Evolutionary conservation across 1,284 basidiomycete species (phyloP).

Genomic region (Ceratobasidium sp.): DNA sequence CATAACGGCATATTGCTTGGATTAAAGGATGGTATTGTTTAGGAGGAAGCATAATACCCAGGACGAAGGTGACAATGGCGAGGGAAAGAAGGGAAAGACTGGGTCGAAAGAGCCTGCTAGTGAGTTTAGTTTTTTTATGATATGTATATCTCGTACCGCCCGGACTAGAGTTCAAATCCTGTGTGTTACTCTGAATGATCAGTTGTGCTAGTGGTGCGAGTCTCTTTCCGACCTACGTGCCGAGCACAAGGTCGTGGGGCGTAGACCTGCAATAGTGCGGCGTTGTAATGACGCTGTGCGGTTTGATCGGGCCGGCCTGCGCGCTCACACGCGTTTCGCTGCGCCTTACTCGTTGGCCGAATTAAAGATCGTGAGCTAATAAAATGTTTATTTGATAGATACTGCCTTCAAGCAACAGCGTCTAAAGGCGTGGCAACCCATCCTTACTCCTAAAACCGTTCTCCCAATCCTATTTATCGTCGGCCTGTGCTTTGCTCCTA

Average conservation of each 20-base stretch:
- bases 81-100: constrained; percentile 44
- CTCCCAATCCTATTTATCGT: constrained; percentile 96
- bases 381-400: constrained; percentile 63
- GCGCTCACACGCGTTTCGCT: constrained; percentile 2
- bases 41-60: constrained; percentile 20
- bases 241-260: too few relatives aligned
- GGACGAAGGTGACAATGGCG: constrained; percentile 36
- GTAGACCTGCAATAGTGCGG: background rate
- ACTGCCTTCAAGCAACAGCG: constrained; percentile 99
- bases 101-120: constrained; percentile 43
- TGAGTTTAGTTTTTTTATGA: constrained; percentile 8
- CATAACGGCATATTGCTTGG: background rate
- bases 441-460: constrained; percentile 96
- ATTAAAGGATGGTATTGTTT: constrained; percentile 26
- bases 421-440: constrained; percentile 99
- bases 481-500: constrained; percentile 94
- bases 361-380: constrained; percentile 14
- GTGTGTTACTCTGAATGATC: background rate
- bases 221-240: background rate
- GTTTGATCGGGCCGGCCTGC: background rate
- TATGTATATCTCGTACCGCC: background rate
- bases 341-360: background rate
- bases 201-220: background rate
- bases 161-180: background rate
- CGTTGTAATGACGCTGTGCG: background rate